Conservation (phyloP, 306 rosid species). For the Myrica gale region DNA sequence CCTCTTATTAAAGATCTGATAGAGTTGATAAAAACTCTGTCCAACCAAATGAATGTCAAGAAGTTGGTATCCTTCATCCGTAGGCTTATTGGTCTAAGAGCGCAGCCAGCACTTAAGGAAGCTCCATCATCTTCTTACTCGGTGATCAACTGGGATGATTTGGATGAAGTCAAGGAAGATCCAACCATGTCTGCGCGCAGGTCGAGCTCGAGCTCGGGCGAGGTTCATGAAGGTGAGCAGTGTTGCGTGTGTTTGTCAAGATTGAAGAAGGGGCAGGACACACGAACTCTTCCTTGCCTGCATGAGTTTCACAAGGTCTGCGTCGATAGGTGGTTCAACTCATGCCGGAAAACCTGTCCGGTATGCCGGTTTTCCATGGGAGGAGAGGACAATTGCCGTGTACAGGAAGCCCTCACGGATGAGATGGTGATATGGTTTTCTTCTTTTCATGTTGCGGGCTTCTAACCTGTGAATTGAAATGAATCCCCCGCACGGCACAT, state of each 20-base stretch:
- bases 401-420: slow-evolving; percentile 57
- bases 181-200: slow-evolving; percentile 26
- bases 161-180: slow-evolving; percentile 23
- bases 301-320: slow-evolving; percentile 79
- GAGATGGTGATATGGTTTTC: slow-evolving; percentile 89
- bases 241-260: slow-evolving; percentile 81
- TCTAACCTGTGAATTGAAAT: slow-evolving; percentile 31
- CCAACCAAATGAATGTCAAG: slow-evolving; percentile 49
- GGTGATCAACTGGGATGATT: slow-evolving; percentile 17
- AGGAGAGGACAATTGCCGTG: slow-evolving; percentile 38
- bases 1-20: slow-evolving; percentile 38
- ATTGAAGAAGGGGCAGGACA: slow-evolving; percentile 47
- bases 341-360: slow-evolving; percentile 66
- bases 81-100: slow-evolving; percentile 37
- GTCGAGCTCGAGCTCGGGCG: slow-evolving; percentile 2
- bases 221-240: slow-evolving; percentile 28
- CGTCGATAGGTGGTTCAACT: slow-evolving; percentile 75
- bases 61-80: slow-evolving; percentile 43
- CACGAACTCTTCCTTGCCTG: slow-evolving; percentile 64
- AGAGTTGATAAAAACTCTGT: slow-evolving; percentile 11
- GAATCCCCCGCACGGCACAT: neutral
- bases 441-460: slow-evolving; percentile 84
- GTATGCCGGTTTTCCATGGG: slow-evolving; percentile 70
- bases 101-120: slow-evolving; percentile 30
- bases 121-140: slow-evolving; percentile 30